A percentile compares a stretch with the other conserved stretches of the same genome.
Conservation (phyloP, 2,329 filamentous ascomycete species). For the Nothophoma quercina region DNA sequence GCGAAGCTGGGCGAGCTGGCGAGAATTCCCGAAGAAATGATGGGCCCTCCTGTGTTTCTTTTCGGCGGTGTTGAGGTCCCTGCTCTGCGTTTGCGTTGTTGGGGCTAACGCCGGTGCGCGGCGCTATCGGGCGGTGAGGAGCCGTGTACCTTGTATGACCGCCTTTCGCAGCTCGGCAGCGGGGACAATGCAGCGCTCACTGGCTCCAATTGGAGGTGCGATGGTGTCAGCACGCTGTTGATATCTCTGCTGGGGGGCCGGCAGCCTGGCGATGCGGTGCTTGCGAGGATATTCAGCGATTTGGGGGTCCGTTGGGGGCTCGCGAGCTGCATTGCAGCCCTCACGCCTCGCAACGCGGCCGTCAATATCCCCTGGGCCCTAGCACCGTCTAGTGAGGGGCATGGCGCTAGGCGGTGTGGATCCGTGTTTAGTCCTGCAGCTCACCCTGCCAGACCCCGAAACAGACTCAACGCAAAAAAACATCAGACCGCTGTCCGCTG, state of each 20-base stretch:
- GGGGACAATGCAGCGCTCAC: neutral
- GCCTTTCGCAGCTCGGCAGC: slow-evolving; percentile 4
- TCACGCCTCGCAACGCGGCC: neutral
- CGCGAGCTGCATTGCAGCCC: neutral
- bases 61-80: slow-evolving; percentile 44
- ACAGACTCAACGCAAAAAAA: slow-evolving; percentile 45
- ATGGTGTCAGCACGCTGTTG: slow-evolving; percentile 1
- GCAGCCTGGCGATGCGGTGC: neutral
- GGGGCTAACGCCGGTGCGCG: slow-evolving; percentile 16
- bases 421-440: slow-evolving; percentile 28
- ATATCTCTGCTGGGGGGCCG: slow-evolving; percentile 13
- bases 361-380: slow-evolving; percentile 7
- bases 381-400: too few species aligned
- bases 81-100: slow-evolving; percentile 31
- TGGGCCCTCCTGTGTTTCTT: slow-evolving; percentile 21
- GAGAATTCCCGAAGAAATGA: slow-evolving; percentile 39
- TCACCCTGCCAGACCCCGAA: slow-evolving; percentile 33
- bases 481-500: slow-evolving; percentile 44
- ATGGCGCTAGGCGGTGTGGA: slow-evolving; percentile 7
- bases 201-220: neutral
- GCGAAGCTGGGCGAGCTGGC: slow-evolving; percentile 28
- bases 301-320: slow-evolving; percentile 4
- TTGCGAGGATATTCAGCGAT: neutral
- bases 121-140: slow-evolving; percentile 21
- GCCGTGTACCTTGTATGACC: slow-evolving; percentile 11